A percentile compares a stretch with the other conserved stretches of the same genome.
Evolutionary conservation across 1,284 basidiomycete species (phyloP).

Genomic region (Puccinia novopanici): DNA sequence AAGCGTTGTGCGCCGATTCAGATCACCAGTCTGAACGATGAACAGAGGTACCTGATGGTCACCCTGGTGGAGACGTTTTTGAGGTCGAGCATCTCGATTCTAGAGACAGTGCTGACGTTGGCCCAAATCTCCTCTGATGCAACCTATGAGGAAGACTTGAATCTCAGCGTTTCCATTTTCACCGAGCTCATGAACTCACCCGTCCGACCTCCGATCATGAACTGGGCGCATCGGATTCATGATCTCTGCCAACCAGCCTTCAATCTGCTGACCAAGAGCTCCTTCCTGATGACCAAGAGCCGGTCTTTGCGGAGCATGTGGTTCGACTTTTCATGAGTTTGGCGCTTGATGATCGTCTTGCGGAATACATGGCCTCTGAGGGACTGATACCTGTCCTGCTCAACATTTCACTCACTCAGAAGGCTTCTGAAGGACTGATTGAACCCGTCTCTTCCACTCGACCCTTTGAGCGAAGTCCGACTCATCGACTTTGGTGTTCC

Average conservation of each 20-base stretch:
- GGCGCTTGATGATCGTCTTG: slow-evolving; percentile 44
- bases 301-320: slow-evolving; percentile 41
- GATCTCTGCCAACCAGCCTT: slow-evolving; percentile 50
- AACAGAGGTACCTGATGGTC: slow-evolving; percentile 36
- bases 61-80: slow-evolving; percentile 32
- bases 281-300: slow-evolving; percentile 41
- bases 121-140: slow-evolving; percentile 27
- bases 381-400: slow-evolving; percentile 47
- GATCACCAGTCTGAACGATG: slow-evolving; percentile 24
- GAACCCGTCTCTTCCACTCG: slow-evolving; percentile 33
- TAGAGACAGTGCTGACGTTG: slow-evolving; percentile 44
- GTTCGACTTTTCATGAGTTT: slow-evolving; percentile 46
- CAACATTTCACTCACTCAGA: slow-evolving; percentile 42
- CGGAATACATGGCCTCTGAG: slow-evolving; percentile 48
- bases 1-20: slow-evolving; percentile 34
- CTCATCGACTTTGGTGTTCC: slow-evolving; percentile 49
- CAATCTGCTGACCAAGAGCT: slow-evolving; percentile 37
- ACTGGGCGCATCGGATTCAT: slow-evolving; percentile 49
- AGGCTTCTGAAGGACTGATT: slow-evolving; percentile 42
- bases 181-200: slow-evolving; percentile 35
- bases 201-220: slow-evolving; percentile 42
- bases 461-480: slow-evolving; percentile 39
- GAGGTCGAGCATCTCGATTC: slow-evolving; percentile 39
- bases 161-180: slow-evolving; percentile 46
- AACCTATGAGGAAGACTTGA: slow-evolving; percentile 45